phyloP scores from a whole-genome alignment of 2,329 filamentous ascomycete genomes.

The Cephalotrichum gorgonifer region DNA sequence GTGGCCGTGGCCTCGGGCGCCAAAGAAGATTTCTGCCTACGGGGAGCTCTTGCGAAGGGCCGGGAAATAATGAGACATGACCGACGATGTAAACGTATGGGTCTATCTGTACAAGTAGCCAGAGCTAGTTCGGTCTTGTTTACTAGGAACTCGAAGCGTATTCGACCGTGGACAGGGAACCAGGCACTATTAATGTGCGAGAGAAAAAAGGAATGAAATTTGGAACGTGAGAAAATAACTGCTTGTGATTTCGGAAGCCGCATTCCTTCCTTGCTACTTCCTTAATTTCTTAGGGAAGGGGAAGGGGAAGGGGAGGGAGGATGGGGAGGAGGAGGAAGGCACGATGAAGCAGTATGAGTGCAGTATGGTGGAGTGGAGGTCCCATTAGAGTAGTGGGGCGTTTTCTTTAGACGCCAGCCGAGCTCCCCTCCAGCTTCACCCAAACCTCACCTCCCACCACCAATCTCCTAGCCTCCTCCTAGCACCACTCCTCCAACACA shows the following conservation, averaged over 20 bases:
- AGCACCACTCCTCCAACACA: not conserved
- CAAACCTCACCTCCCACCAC: not conserved
- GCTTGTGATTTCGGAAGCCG: no score
- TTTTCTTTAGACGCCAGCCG: not conserved
- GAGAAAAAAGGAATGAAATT: no score
- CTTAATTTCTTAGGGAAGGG: no score
- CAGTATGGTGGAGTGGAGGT: no score
- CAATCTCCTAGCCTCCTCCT: not conserved
- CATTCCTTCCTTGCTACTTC: no score
- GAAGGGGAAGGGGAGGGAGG: no score
- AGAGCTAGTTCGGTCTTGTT: not conserved
- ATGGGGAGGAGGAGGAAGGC: not conserved
- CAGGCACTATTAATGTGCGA: no score
- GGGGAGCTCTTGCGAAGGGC: not conserved
- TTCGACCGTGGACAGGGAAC: no score
- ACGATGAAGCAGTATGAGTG: no score
- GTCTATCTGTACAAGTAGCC: not conserved
- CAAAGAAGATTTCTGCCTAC: not conserved
- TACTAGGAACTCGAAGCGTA: no score
- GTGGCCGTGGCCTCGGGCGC: not conserved
- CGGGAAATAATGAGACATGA: not conserved
- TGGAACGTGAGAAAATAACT: no score
- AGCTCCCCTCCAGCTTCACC: not conserved
- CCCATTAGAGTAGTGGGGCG: not conserved
- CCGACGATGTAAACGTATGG: not conserved